Base-by-base conservation (phyloP, 164 flowering plant genomes). In the Tetracentron sinense region DNA sequence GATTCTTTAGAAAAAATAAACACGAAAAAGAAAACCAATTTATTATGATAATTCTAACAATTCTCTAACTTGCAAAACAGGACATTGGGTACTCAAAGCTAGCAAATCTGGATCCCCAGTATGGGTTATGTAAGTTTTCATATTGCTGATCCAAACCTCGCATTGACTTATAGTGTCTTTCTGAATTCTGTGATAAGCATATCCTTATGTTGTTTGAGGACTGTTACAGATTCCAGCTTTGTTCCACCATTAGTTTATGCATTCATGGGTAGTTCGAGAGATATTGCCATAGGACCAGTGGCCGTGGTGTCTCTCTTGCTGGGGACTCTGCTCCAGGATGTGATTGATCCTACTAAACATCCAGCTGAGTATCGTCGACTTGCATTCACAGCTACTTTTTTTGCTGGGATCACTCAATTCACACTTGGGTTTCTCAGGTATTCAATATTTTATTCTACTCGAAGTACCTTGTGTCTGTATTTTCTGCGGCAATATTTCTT, bases 281-380 rank as follows among this genome's bases (percentile, higher is more conserved):
- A 93, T 71, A 89, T 93, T 60, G 98, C 91, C 29, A 93, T 93
- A 14, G 98, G 98, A 57, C 98, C 98, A 2, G 96, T 94, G 7
- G 95, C 98, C 28, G 97, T 94, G 35, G 93, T 91, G 6, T 94
- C 97, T 70, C 89, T 94, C 22, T 63, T 94, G 66, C 56, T 94
- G 8, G 98, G 98, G 22, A 83, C 93, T n/a, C 58, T 91, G 62
- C 85, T 89, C 33, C 85, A 78, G 54, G 62, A 66, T 31, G 96
- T 87, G 85, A 67, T 91, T 53, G 97, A 91, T 66, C 81, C 78
- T 20, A 28, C 2, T 3, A 60, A 55, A 22, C 63, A 88, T 63
- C 38, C 77, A 44, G 68, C 2, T 7, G 92, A 83, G 54, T 94
- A 91, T 47, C 85, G 48, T 7, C 74, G 85, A 28, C 90, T 94